phyloP scores from a whole-genome alignment of 805 yeast species.

The Lipomyces kockii region DNA sequence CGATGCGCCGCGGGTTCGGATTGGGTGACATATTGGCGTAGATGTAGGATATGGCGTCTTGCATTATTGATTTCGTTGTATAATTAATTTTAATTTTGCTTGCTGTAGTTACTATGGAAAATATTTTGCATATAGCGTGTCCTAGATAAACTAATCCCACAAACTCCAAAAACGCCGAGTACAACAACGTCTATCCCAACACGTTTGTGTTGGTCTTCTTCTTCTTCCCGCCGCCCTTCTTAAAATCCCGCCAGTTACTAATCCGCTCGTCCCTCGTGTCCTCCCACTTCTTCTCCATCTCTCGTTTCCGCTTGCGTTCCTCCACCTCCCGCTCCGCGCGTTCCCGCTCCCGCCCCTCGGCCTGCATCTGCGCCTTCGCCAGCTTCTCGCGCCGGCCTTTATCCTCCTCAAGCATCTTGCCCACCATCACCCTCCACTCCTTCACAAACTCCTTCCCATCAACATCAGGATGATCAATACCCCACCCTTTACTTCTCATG shows the following conservation, averaged over 20 bases:
- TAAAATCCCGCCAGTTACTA: conserved; percentile 61
- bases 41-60: background rate
- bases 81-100: background rate
- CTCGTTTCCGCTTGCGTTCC: conserved; percentile 45
- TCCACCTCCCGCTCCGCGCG: conserved; percentile 46
- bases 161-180: background rate
- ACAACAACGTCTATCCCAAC: conserved; percentile 43
- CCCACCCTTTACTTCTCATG: conserved; percentile 48
- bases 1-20: background rate
- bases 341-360: conserved; percentile 49
- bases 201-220: conserved; percentile 53
- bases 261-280: conserved; percentile 62
- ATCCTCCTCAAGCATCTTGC: conserved; percentile 53
- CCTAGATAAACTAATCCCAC: background rate
- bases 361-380: conserved; percentile 50
- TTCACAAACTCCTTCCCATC: conserved; percentile 46
- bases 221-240: conserved; percentile 52
- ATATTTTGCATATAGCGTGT: too few species aligned
- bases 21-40: background rate
- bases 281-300: conserved; percentile 62
- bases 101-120: background rate
- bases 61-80: background rate
- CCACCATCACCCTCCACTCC: conserved; percentile 52
- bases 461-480: conserved; percentile 48
- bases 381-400: conserved; percentile 53